Percentiles rank a stretch among this genome's conserved stretches.
Conservation (phyloP, 441 rosid species). For the Viola pubescens region DNA sequence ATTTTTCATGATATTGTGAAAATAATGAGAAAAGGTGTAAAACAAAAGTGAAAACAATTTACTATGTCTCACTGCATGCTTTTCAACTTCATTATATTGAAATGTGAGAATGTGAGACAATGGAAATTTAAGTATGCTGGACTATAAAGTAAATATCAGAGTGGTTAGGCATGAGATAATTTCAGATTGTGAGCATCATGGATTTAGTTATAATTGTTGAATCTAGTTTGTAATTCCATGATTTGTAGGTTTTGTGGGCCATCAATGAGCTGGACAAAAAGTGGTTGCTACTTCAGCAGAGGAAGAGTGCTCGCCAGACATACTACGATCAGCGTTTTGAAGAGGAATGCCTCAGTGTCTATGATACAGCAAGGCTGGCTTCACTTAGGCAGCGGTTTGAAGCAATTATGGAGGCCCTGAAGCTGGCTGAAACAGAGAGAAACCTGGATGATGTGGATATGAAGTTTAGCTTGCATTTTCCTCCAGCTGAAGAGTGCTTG, state of each 20-base stretch:
- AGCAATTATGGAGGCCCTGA: conserved; percentile 60
- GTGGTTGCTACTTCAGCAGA: conserved; percentile 88
- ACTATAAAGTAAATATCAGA: too few species aligned
- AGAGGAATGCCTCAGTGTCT: conserved; percentile 77
- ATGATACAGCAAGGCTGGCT: conserved; percentile 73
- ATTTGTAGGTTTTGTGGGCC: conserved; percentile 66
- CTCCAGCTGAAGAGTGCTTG: conserved; percentile 71
- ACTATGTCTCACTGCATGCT: too few species aligned
- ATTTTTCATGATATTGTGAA: too few species aligned
- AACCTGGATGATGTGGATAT: conserved; percentile 97
- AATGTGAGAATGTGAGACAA: too few species aligned
- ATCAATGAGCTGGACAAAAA: conserved; percentile 80
- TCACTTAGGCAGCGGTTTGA: conserved; percentile 68
- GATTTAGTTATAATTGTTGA: too few species aligned
- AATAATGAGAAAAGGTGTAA: too few species aligned
- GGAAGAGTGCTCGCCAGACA: conserved; percentile 65
- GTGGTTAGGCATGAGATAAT: not conserved
- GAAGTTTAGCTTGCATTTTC: conserved; percentile 92
- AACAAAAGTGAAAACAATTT: too few species aligned
- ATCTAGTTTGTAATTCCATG: too few species aligned
- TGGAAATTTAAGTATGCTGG: too few species aligned
- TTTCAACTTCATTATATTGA: too few species aligned
- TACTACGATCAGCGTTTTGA: conserved; percentile 76
- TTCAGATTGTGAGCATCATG: too few species aligned
- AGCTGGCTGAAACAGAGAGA: conserved; percentile 75